Conservation (phyloP, 768 basidiomycete genomes). For the Russula vinacea region DNA sequence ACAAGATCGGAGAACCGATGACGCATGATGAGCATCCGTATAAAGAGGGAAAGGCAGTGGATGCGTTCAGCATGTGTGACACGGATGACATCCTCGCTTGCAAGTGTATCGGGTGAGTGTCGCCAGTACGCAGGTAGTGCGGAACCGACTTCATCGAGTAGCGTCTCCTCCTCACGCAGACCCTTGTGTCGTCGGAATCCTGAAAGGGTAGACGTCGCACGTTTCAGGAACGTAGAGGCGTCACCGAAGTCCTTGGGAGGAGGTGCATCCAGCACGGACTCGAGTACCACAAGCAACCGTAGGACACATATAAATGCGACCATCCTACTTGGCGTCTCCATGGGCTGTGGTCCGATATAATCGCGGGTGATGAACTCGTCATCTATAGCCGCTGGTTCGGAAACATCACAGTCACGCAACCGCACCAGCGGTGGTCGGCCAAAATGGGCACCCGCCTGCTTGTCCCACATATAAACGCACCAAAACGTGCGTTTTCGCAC, state of each 20-base stretch:
- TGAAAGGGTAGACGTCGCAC: slow-evolving; percentile 65
- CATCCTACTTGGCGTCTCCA: slow-evolving; percentile 71
- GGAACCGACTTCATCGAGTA: slow-evolving; percentile 76
- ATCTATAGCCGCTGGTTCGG: slow-evolving; percentile 79
- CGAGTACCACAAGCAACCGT: slow-evolving; percentile 82
- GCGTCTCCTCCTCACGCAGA: slow-evolving; percentile 71
- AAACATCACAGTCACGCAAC: slow-evolving; percentile 87
- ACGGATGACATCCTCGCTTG: slow-evolving; percentile 81
- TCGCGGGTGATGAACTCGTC: slow-evolving; percentile 87
- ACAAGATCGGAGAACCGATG: slow-evolving; percentile 79
- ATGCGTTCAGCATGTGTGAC: slow-evolving; percentile 85
- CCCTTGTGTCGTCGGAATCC: slow-evolving; percentile 60
- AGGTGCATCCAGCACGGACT: slow-evolving; percentile 81
- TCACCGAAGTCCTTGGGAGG: slow-evolving; percentile 62
- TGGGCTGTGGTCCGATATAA: slow-evolving; percentile 59
- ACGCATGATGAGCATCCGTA: slow-evolving; percentile 83
- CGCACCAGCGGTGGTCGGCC: slow-evolving; percentile 86
- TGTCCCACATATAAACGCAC: slow-evolving; percentile 97
- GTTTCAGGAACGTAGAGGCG: slow-evolving; percentile 71
- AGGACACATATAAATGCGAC: slow-evolving; percentile 75
- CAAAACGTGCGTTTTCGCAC: slow-evolving; percentile 93
- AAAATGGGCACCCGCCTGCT: slow-evolving; percentile 85
- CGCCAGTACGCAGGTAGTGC: slow-evolving; percentile 75
- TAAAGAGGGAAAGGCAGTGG: slow-evolving; percentile 84
- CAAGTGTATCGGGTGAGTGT: slow-evolving; percentile 75